These are phyloP conservation scores for Ascochyta pisi DNA, from an alignment of 2,329 filamentous ascomycete species.

Conservation along the genomic window DNA sequence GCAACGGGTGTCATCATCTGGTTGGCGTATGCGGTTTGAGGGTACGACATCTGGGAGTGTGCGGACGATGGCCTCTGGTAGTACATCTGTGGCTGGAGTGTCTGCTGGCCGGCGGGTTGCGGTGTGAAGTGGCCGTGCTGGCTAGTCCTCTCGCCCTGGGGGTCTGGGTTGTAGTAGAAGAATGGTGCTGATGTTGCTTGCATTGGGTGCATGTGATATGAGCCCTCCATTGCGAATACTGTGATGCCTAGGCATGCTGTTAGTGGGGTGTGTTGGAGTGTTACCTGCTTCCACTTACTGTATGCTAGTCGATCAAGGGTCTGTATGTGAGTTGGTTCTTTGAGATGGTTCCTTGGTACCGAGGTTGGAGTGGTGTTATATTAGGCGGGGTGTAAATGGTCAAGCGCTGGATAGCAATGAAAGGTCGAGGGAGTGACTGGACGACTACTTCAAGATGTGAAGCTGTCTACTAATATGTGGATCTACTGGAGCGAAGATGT, in stretches of 20 bases:
- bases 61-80: conserved; percentile 65
- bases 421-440: conserved; percentile 49
- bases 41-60: conserved; percentile 63
- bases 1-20: conserved; percentile 76
- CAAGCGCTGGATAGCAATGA: conserved; percentile 30
- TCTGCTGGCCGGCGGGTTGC: conserved; percentile 50
- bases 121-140: conserved; percentile 79
- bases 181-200: conserved; percentile 75
- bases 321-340: conserved; percentile 19
- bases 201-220: conserved; percentile 60
- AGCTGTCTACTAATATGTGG: conserved; percentile 50
- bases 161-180: conserved; percentile 86
- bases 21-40: conserved; percentile 62
- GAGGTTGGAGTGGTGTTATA: conserved; percentile 28
- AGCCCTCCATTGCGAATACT: conserved; percentile 67
- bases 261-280: neutral
- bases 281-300: conserved; percentile 23
- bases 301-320: conserved; percentile 14
- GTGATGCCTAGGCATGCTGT: conserved; percentile 28
- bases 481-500: conserved; percentile 38
- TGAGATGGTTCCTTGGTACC: conserved; percentile 18
- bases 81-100: conserved; percentile 55
- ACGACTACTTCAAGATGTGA: conserved; percentile 50
- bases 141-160: conserved; percentile 68
- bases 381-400: conserved; percentile 35